Base-by-base conservation (phyloP, 1,284 basidiomycete species). In the Takashimella koratensis region DNA sequence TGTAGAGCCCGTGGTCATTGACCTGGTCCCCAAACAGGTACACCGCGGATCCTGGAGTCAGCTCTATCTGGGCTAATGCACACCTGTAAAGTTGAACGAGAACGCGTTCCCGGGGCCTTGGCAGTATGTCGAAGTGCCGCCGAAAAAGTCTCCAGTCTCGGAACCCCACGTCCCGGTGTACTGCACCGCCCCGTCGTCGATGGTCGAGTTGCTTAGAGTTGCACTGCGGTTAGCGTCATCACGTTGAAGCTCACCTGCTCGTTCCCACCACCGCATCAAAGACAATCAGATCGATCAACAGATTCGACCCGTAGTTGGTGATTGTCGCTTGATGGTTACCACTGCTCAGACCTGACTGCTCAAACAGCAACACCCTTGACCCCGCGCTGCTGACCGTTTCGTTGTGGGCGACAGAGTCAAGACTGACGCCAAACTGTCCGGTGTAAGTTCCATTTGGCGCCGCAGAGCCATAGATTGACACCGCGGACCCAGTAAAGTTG, bases 1-100 rank as follows among this genome's bases (percentile, higher is more conserved):
- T 58, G 59, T 69, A 78, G 40, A 48, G 47, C 24, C 76, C 76
- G 60, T 78, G 75, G 54, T 78, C 76, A 56, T 76, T 74, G 43
- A 76, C 75, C 53, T 76, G 71, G 54, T 78, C 76, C 20, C 76
- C 76, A 58, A 71, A 77, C 43, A 78, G 52, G 61, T 68, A 77
- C 2, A 78, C 51, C 1, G 73, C 75, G 3, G 76, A 75, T 13
- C 70, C 73, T 70, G 52, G 24, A 0, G 47, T 53, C n/a, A 49
- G 52, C 20, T 5, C n/a, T 2, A 12, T 39, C 12, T 20, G 13
- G 22, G 22, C 16, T 16, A 19, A 13, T 4, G 52, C 60, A 20
- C 10, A 66, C 73, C 72, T 2, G 52, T 48, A 51, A 77, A 75
- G 52, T 64, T 59, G 58, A 75, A 64, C 1, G 58, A 42, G 24